Conservation (phyloP, 1,139 yeast species). For the Scheffersomyces titani region DNA sequence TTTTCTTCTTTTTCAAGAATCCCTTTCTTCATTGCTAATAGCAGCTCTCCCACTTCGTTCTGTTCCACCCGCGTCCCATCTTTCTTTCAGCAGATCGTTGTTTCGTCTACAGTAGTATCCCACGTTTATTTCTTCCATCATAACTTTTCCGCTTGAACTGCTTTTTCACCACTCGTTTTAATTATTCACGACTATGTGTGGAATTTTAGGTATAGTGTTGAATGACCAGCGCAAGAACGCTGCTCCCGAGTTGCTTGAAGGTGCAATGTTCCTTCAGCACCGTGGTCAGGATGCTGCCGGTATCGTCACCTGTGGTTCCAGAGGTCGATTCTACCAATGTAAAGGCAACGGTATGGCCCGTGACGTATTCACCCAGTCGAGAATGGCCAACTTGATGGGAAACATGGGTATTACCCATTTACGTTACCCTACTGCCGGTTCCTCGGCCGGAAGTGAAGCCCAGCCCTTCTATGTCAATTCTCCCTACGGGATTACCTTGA, state of each 20-base stretch:
- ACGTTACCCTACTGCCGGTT: slow-evolving; percentile 98
- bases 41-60: neutral
- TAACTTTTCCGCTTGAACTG: neutral
- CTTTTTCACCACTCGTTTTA: neutral
- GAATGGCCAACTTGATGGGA: slow-evolving; percentile 82
- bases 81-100: neutral
- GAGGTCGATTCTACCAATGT: slow-evolving; percentile 94
- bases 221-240: slow-evolving; percentile 75
- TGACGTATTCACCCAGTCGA: slow-evolving; percentile 86
- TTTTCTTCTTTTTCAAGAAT: neutral
- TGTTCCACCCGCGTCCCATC: neutral
- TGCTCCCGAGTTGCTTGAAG: slow-evolving; percentile 90
- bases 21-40: neutral
- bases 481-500: slow-evolving; percentile 87
- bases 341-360: slow-evolving; percentile 99
- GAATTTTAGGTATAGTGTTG: slow-evolving; percentile 83
- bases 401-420: slow-evolving; percentile 95
- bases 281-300: slow-evolving; percentile 99
- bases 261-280: slow-evolving; percentile 91
- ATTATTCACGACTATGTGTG: slow-evolving; percentile 65
- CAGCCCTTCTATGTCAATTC: slow-evolving; percentile 98
- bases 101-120: neutral
- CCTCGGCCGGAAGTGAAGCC: slow-evolving; percentile 94
- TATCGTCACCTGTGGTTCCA: slow-evolving; percentile 90
- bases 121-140: neutral